A percentile compares a stretch with the other conserved stretches of the same genome.
Conservation (phyloP, 306 rosid genomes). For the Ammopiptanthus mongolicus region DNA sequence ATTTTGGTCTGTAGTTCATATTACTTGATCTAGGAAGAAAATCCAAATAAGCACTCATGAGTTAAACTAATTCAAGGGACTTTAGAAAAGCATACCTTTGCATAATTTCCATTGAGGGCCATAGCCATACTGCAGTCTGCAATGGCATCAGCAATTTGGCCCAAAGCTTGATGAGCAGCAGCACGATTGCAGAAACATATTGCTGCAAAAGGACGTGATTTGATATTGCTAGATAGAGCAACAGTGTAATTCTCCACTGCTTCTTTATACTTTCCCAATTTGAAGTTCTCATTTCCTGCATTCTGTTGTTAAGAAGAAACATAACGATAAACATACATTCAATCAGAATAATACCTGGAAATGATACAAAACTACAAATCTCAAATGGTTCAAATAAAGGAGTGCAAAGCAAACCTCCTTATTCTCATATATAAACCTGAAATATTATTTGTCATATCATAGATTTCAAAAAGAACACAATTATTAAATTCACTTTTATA, state of each 20-base stretch:
- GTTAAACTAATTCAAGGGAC: slow-evolving; percentile 2
- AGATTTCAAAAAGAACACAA: background rate
- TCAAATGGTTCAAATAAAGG: background rate
- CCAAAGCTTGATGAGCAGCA: slow-evolving; percentile 88
- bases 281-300: slow-evolving; percentile 81
- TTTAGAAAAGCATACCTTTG: slow-evolving; percentile 54
- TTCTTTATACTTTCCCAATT: slow-evolving; percentile 54
- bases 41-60: slow-evolving; percentile 10
- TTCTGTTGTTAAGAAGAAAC: slow-evolving; percentile 48
- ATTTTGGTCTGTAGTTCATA: background rate
- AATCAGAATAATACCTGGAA: slow-evolving; percentile 20
- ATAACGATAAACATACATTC: background rate
- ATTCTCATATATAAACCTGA: background rate
- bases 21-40: slow-evolving; percentile 1
- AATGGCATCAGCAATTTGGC: slow-evolving; percentile 88
- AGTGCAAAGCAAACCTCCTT: background rate
- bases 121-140: slow-evolving; percentile 90
- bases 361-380: slow-evolving; percentile 13
- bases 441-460: background rate
- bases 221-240: slow-evolving; percentile 67
- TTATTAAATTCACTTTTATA: background rate
- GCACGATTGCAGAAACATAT: slow-evolving; percentile 92
- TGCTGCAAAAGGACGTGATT: slow-evolving; percentile 79
- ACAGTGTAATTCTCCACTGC: slow-evolving; percentile 75
- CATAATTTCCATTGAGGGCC: slow-evolving; percentile 76